These are phyloP conservation scores for Exophiala phaeomuriformis DNA, from an alignment of 2,329 filamentous ascomycete species.

Conservation along the genomic window DNA sequence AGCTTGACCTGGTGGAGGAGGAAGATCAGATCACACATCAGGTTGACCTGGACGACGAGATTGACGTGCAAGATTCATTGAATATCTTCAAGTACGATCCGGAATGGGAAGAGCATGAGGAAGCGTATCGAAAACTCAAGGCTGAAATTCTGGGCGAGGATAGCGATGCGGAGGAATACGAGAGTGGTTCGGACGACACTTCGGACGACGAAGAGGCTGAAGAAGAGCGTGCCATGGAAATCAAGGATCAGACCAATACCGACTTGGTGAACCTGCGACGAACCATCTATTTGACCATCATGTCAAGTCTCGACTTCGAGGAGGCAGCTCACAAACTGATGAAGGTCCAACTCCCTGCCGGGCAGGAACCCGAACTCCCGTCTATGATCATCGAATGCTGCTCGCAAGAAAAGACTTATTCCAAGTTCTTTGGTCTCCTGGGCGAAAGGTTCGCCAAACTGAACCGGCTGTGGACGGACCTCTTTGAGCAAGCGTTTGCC, in stretches of 20 bases:
- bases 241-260: constrained; percentile 95
- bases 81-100: constrained; percentile 95
- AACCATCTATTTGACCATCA: constrained; percentile 95
- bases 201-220: constrained; percentile 64
- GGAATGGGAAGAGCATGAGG: constrained; percentile 85
- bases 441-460: constrained; percentile 93
- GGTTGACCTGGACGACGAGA: constrained; percentile 70
- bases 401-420: constrained; percentile 92
- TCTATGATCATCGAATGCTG: constrained; percentile 98
- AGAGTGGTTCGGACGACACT: constrained; percentile 48
- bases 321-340: constrained; percentile 97
- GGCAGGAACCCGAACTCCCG: constrained; percentile 81
- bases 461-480: constrained; percentile 85
- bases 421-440: constrained; percentile 92
- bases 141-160: constrained; percentile 89
- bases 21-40: constrained; percentile 96
- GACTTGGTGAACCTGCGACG: constrained; percentile 88
- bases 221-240: constrained; percentile 78
- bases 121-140: constrained; percentile 80
- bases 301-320: constrained; percentile 92
- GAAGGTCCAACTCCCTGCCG: constrained; percentile 79
- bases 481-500: constrained; percentile 83
- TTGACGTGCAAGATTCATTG: constrained; percentile 76
- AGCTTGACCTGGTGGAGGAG: constrained; percentile 91
- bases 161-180: constrained; percentile 73